Percentiles rank a stretch among this genome's conserved stretches.
These are phyloP conservation scores for Metschnikowia hibisci DNA, from an alignment of 805 yeast genomes.

Conservation along the genomic window DNA sequence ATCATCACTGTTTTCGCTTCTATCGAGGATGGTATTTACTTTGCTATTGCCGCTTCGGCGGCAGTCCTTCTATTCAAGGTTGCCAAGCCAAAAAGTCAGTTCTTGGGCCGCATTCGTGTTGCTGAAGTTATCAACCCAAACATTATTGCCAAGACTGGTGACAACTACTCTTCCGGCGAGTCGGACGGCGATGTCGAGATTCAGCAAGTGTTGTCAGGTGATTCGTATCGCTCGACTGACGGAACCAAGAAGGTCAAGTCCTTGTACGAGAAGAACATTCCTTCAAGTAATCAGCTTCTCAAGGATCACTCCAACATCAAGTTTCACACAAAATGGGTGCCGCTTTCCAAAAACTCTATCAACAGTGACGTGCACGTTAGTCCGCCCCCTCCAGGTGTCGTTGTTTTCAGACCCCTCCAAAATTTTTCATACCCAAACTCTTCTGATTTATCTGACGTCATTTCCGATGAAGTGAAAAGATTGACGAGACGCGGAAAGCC, in stretches of 20 bases:
- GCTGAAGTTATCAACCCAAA: constrained; percentile 68
- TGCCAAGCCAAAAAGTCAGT: constrained; percentile 77
- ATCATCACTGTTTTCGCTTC: constrained; percentile 71
- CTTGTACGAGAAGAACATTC: constrained; percentile 14
- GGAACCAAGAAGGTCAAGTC: constrained; percentile 21
- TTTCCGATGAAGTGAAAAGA: constrained; percentile 63
- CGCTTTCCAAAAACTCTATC: constrained; percentile 45
- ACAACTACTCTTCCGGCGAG: constrained; percentile 19
- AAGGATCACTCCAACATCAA: constrained; percentile 31
- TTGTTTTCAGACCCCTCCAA: constrained; percentile 81
- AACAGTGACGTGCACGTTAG: constrained; percentile 56
- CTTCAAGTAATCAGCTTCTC: constrained; percentile 23
- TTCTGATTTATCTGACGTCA: constrained; percentile 64
- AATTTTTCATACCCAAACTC: constrained; percentile 79
- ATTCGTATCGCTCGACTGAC: constrained; percentile 23
- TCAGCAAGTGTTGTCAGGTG: constrained; percentile 39
- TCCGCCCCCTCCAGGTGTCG: constrained; percentile 88
- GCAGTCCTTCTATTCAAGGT: constrained; percentile 70
- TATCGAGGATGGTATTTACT: constrained; percentile 87
- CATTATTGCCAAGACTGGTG: constrained; percentile 28
- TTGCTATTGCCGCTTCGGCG: constrained; percentile 80
- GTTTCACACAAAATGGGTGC: constrained; percentile 68
- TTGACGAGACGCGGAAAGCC: constrained; percentile 60
- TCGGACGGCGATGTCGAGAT: constrained; percentile 33
- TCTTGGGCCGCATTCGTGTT: constrained; percentile 73